Evolutionary conservation across 108 stramenopile species (phyloP), one percentile per base, ranked within the genome.

Genomic region (Nitzschia putrida): DNA sequence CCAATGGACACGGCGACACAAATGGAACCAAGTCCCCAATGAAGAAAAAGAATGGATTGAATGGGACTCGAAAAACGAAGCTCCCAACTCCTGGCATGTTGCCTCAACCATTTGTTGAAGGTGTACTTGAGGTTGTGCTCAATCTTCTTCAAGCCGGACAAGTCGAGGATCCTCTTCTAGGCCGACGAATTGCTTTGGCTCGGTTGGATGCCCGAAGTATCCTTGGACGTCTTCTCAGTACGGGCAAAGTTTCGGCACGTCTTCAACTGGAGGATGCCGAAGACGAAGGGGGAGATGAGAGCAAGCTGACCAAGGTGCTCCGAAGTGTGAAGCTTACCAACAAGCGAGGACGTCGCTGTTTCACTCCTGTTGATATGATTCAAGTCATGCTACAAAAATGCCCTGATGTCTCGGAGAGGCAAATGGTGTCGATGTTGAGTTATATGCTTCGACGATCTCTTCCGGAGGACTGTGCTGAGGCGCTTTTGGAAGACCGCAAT

Each of bases 81-180:
- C 29, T 7, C 16, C 10, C 23, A 45, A 64, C 53, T 5, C 79
- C 79, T 11, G 13, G 61, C 16, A 54, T 29, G 23, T 44, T 70
- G 53, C 79, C 79, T n/a, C 73, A 80, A 49, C 22, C 54, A 39
- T 80, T 80, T 61, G 51, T 80, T 16, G 79, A 80, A 51, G 79
- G 73, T 12, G 52, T 73, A 16, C 47, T 64, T 8, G 59, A 50
- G n/a, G 65, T 80, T 37, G 64, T 69, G 0, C 68, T 79, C 18
- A 52, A 43, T 6, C n/a, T 68, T 11, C 67, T 80, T 0, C 60
- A 63, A 58, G 18, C 20, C 11, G 61, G 34, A 5, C 39, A 70
- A n/a, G 63, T 44, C 6, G 60, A 61, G 25, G 59, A 61, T 12
- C 38, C 43, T 29, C 39, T 7, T 13, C n/a, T 53, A 12, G 39